Evolutionary conservation across 1,284 basidiomycete species (phyloP), one percentile per base, ranked within the genome.

Genomic region (Phylloporus sp.): DNA sequence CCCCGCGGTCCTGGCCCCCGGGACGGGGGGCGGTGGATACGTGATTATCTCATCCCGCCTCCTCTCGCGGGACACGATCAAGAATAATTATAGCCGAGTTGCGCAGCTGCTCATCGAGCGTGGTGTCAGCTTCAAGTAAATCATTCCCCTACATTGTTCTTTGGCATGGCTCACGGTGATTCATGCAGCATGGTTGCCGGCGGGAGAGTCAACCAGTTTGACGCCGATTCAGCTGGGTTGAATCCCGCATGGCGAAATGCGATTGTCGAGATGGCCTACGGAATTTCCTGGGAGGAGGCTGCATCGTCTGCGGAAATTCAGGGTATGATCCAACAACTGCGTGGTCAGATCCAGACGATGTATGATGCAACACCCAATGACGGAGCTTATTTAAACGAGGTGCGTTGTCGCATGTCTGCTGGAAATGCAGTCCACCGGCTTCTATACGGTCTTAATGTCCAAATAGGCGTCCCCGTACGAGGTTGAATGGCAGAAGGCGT

Each of bases 221-320:
- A 77, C 53, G 75, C 80, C 0, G 72, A 76, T 49, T 78, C 79
- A 5, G 75, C 74, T 13, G 81, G 80, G 17, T 61, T 83, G 26
- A 79, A 82, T 65, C 82, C 81, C 8, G 77, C 76, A 6, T 83
- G 81, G 81, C 73, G 82, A 7, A 71, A 76, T 13, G 77, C 79
- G 4, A 49, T 82, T 29, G 68, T 74, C 11, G 72, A 79, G 55
- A 62, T 71, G 15, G 44, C 69, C 13, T 64, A 71, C 22, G 69
- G 60, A 7, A 53, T 55, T 10, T 37, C 17, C 10, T 83, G 82
- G 82, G 58, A 66, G 0, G 78, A 81, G 29, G 74, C 73, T 8
- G 50, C 74, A 2, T 63, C 76, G 0, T 56, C 64, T 6, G 57
- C 65, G 1, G 71, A 70, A 1, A 78, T 82, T 17, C 40, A 70